Conservation (phyloP, 805 yeast genomes). For the Lipomyces anomalus region DNA sequence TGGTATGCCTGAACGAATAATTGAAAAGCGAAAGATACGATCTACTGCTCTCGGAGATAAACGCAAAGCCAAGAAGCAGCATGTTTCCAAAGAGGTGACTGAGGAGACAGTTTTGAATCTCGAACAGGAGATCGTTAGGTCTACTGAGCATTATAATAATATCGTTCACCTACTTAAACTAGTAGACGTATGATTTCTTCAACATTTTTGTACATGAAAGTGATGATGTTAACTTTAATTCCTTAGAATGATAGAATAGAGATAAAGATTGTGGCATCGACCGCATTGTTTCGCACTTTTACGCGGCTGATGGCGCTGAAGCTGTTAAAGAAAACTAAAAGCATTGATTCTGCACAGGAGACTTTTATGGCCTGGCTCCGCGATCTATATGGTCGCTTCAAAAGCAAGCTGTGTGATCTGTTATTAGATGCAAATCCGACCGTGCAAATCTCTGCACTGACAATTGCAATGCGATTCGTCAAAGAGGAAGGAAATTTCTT, state of each 20-base stretch:
- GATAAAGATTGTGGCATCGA: constrained; percentile 22
- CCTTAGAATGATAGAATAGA: constrained; percentile 24
- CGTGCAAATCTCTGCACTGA: constrained; percentile 35
- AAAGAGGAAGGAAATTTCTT: constrained; percentile 49
- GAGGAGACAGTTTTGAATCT: constrained; percentile 15
- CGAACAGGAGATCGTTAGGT: constrained; percentile 25
- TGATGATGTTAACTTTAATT: neutral
- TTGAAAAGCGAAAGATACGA: too few relatives aligned
- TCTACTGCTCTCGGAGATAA: too few relatives aligned
- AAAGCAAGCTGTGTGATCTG: constrained; percentile 40
- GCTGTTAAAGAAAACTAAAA: constrained; percentile 31
- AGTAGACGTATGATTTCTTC: constrained; percentile 28
- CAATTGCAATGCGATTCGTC: constrained; percentile 39
- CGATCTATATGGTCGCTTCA: constrained; percentile 52
- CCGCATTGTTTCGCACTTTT: constrained; percentile 45
- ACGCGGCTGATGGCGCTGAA: constrained; percentile 43
- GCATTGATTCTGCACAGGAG: constrained; percentile 41
- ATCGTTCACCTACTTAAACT: constrained; percentile 44
- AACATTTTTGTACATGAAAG: neutral
- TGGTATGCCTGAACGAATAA: too few relatives aligned
- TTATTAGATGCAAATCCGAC: constrained; percentile 41
- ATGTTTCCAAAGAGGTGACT: too few relatives aligned
- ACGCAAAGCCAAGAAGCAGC: too few relatives aligned
- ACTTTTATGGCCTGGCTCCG: constrained; percentile 59
- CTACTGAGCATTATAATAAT: constrained; percentile 52